Conservation (phyloP, 108 stramenopile species). For the Nannochloropsis gaditana region DNA sequence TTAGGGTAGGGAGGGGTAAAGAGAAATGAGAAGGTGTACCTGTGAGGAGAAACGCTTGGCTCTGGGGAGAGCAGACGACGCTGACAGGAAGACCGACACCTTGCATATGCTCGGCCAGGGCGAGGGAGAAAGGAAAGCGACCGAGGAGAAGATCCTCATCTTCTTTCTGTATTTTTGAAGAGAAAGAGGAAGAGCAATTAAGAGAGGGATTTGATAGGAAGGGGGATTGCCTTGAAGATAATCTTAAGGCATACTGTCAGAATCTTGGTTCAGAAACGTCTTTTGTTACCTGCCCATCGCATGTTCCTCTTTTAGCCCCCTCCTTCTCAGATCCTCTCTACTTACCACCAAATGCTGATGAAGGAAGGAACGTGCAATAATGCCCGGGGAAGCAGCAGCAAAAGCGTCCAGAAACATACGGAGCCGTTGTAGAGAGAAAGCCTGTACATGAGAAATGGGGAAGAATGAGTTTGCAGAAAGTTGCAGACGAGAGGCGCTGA, state of each 20-base stretch:
- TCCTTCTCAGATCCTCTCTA: neutral
- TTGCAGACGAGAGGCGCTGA: too few species aligned
- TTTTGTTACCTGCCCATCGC: too few species aligned
- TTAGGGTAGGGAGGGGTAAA: neutral
- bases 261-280: too few species aligned
- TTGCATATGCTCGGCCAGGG: neutral
- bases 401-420: neutral
- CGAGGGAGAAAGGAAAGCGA: neutral
- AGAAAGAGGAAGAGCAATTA: neutral
- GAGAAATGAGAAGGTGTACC: neutral
- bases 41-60: neutral
- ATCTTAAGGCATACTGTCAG: too few species aligned
- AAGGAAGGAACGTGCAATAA: neutral
- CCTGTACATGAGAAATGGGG: neutral
- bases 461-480: neutral
- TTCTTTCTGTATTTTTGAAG: neutral
- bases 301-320: too few species aligned
- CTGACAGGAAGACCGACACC: neutral
- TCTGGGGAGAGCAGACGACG: neutral
- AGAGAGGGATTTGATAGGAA: neutral
- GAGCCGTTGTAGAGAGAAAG: neutral
- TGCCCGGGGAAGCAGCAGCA: neutral
- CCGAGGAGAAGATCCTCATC: neutral
- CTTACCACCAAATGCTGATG: neutral
- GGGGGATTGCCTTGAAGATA: neutral